Percentiles rank a stretch among this genome's conserved stretches.
Conservation (phyloP, 345 rosid species). For the Salix exigua region DNA sequence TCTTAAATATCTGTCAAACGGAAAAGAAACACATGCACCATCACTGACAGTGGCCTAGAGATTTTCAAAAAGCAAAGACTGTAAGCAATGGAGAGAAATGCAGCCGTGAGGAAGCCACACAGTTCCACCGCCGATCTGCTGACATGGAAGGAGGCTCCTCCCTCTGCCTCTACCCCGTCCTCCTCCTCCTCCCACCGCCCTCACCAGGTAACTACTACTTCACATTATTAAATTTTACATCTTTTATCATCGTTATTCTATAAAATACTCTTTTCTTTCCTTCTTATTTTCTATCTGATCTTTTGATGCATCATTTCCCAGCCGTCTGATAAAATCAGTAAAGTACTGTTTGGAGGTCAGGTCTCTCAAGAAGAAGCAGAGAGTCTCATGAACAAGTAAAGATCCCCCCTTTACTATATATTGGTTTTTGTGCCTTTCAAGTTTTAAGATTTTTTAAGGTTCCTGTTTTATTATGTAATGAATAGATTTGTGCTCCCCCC, state of each 20-base stretch:
- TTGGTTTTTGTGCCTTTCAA: not conserved
- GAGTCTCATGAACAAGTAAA: constrained; percentile 77
- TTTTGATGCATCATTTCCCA: constrained; percentile 17
- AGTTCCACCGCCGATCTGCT: constrained; percentile 85
- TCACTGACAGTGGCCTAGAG: not conserved
- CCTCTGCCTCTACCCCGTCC: constrained; percentile 38
- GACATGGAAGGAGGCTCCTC: constrained; percentile 68
- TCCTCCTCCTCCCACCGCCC: constrained; percentile 54
- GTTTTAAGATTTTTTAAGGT: not conserved
- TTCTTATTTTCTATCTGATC: not conserved
- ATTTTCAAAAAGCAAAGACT: not conserved
- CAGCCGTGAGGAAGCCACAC: constrained; percentile 81
- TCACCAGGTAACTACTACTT: constrained; percentile 49
- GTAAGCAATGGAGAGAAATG: constrained; percentile 56
- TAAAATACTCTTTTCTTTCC: not conserved
- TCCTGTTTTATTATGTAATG: not conserved
- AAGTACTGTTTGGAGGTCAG: constrained; percentile 96
- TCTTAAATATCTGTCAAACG: not conserved
- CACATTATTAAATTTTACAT: not conserved
- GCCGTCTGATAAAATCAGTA: constrained; percentile 96
- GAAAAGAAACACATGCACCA: not conserved
- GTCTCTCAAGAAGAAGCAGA: constrained; percentile 88
- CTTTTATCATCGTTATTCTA: not conserved
- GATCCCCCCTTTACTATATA: constrained; percentile 24
- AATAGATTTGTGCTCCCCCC: not conserved